These are phyloP conservation scores for Phalaenopsis aphrodite DNA, from an alignment of 106 monocot species.

Conservation along the genomic window DNA sequence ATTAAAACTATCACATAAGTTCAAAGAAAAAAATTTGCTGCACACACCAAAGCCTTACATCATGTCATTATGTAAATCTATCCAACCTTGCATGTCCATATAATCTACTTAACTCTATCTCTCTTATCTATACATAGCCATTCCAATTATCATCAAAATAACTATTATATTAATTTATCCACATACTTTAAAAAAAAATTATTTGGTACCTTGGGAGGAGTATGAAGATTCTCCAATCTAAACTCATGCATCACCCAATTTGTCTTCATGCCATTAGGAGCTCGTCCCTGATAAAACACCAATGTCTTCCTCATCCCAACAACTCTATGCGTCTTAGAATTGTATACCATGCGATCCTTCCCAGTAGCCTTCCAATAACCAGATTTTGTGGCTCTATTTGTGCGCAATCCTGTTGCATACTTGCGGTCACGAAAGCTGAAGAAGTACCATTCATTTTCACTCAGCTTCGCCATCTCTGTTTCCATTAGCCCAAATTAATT, in stretches of 20 bases:
- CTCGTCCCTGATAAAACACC: conserved; percentile 23
- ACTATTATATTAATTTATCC: neutral
- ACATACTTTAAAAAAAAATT: neutral
- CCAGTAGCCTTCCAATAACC: conserved; percentile 30
- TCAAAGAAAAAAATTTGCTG: no score
- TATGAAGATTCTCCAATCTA: conserved; percentile 12
- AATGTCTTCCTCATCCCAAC: conserved; percentile 28
- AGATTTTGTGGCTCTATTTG: conserved; percentile 19
- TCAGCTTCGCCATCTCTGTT: conserved; percentile 20
- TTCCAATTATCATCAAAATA: no score
- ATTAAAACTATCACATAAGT: no score
- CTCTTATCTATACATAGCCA: no score
- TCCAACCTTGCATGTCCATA: no score
- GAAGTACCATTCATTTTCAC: conserved; percentile 24
- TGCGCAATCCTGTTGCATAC: conserved; percentile 13
- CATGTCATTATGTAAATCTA: no score
- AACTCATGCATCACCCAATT: conserved; percentile 33
- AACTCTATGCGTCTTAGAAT: neutral
- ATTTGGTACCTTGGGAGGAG: conserved; percentile 17
- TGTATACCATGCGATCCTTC: conserved; percentile 16
- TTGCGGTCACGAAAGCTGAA: conserved; percentile 29
- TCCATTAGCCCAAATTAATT: neutral
- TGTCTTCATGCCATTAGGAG: conserved; percentile 20
- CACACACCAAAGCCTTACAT: no score
- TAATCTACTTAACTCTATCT: no score